A percentile compares a stretch with the other conserved stretches of the same genome.
Conservation (phyloP, 2,329 filamentous ascomycete genomes). For the Monosporascus sp. region DNA sequence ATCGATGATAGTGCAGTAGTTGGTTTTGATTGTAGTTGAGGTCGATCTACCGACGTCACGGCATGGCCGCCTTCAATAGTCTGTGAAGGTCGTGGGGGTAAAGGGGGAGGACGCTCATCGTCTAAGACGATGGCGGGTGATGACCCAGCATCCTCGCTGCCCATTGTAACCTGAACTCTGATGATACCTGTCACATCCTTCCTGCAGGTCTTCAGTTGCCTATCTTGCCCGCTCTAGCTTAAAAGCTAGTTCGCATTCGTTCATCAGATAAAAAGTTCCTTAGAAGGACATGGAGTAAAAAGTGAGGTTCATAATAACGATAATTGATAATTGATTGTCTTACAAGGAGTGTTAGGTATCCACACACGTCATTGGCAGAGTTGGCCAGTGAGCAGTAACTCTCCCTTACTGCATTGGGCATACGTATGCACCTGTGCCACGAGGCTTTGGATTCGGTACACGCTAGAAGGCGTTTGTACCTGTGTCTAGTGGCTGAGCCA, state of each 20-base stretch:
- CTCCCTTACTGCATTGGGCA: too few species aligned
- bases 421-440: too few species aligned
- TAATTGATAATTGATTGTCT: not conserved
- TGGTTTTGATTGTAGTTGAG: slow-evolving; percentile 53
- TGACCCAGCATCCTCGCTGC: slow-evolving; percentile 27
- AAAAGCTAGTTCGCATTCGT: not conserved
- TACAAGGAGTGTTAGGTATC: not conserved
- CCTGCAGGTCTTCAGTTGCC: not conserved
- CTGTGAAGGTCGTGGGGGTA: slow-evolving; percentile 45
- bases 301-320: not conserved
- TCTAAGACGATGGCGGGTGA: slow-evolving; percentile 18
- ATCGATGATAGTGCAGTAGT: slow-evolving; percentile 82
- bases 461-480: not conserved
- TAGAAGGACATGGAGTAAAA: not conserved
- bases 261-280: too few species aligned
- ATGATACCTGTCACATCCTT: slow-evolving; percentile 7
- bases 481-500: not conserved
- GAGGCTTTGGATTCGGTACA: too few species aligned
- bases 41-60: slow-evolving; percentile 25
- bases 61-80: slow-evolving; percentile 25
- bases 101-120: slow-evolving; percentile 48
- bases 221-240: not conserved
- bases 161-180: slow-evolving; percentile 18
- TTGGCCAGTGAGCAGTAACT: too few species aligned
- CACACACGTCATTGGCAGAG: not conserved